Percentiles rank a stretch among this genome's conserved stretches.
These are phyloP conservation scores for Diplodia sapinea DNA, from an alignment of 2,329 filamentous ascomycete species.

Conservation along the genomic window DNA sequence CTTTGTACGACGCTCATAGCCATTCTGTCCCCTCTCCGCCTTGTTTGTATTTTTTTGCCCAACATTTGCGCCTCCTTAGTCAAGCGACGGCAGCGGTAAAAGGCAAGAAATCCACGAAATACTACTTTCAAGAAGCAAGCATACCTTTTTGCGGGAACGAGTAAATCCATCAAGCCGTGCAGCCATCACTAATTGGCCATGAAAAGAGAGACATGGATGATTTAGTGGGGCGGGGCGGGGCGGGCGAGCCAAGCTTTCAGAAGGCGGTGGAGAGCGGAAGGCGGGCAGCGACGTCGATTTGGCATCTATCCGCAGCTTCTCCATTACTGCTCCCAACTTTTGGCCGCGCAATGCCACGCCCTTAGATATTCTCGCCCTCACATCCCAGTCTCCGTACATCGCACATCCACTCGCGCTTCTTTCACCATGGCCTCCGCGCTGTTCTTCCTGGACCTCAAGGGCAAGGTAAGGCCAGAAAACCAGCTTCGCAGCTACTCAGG, in stretches of 20 bases:
- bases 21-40: neutral
- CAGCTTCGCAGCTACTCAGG: constrained; percentile 34
- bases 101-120: neutral
- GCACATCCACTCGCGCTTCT: neutral
- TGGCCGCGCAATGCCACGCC: constrained; percentile 20
- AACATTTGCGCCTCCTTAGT: neutral
- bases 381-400: neutral
- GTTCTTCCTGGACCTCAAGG: constrained; percentile 99
- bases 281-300: constrained; percentile 29
- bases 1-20: neutral
- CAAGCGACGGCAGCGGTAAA: neutral
- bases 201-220: neutral
- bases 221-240: constrained; percentile 1
- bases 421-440: constrained; percentile 87
- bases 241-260: neutral
- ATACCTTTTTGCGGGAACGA: neutral
- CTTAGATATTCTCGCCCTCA: neutral
- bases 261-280: constrained; percentile 13
- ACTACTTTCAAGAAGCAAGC: neutral
- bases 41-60: neutral
- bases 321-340: constrained; percentile 18
- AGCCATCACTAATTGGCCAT: neutral
- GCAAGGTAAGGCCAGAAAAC: constrained; percentile 72
- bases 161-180: neutral
- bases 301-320: constrained; percentile 27